Evolutionary conservation across 257 asterid genomes (phyloP).

Genomic region (Buddleja alternifolia): DNA sequence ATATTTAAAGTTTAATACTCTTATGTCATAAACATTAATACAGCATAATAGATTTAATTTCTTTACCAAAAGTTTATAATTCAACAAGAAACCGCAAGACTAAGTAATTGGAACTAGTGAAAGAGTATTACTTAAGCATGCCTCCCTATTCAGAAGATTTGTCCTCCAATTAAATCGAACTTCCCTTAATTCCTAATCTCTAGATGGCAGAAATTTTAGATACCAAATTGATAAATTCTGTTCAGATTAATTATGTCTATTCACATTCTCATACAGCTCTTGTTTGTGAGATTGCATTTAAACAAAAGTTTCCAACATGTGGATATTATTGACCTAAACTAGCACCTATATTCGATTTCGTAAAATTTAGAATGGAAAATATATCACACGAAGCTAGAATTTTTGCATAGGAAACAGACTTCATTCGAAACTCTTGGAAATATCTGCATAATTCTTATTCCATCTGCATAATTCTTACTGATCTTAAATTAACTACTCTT

Average conservation of each 20-base stretch:
- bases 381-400: neutral
- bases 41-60: neutral
- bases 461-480: neutral
- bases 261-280: conserved; percentile 7
- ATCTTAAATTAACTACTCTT: neutral
- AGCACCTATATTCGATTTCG: neutral
- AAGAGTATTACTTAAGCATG: neutral
- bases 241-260: neutral
- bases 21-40: conserved; percentile 40
- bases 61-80: conserved; percentile 2
- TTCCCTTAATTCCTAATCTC: neutral
- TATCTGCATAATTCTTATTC: neutral
- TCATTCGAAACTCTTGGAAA: neutral
- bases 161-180: neutral
- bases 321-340: neutral
- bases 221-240: too few relatives aligned
- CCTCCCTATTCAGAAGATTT: neutral
- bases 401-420: neutral
- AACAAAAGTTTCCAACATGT: neutral
- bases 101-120: neutral
- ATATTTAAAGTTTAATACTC: neutral
- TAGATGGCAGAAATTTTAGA: neutral
- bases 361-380: neutral
- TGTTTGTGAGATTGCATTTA: neutral
- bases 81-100: neutral